Evolutionary conservation across 2,329 filamentous ascomycete species (phyloP).

Genomic region (Ophiobolus disseminans): DNA sequence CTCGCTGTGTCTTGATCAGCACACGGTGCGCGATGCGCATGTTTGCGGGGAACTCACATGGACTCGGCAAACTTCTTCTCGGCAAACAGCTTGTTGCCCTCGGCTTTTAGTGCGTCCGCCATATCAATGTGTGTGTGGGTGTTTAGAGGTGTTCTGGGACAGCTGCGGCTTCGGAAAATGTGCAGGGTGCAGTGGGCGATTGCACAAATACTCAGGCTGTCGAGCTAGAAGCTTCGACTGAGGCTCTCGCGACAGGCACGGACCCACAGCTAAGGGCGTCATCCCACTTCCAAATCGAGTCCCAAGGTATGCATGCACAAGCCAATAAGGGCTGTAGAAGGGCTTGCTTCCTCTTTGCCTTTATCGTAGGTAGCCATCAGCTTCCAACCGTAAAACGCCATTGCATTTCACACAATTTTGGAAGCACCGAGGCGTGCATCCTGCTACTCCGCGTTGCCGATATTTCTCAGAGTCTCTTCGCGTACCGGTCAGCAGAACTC

Average conservation of each 20-base stretch:
- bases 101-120: constrained; percentile 88
- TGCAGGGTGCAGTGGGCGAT: constrained; percentile 28
- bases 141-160: background rate
- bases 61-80: constrained; percentile 97
- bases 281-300: constrained; percentile 17
- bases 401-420: no score
- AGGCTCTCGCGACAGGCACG: constrained; percentile 20
- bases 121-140: constrained; percentile 48
- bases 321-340: background rate
- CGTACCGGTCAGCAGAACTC: no score
- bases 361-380: no score
- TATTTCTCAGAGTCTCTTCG: no score
- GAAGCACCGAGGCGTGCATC: no score
- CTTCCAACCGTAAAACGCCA: no score
- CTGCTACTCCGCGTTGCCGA: no score
- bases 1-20: constrained; percentile 63
- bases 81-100: constrained; percentile 98
- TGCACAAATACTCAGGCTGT: constrained; percentile 42
- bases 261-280: constrained; percentile 36
- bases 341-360: background rate
- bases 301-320: background rate
- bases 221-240: constrained; percentile 48
- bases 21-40: constrained; percentile 7
- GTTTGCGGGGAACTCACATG: constrained; percentile 70
- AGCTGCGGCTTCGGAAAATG: background rate